A percentile compares a stretch with the other conserved stretches of the same genome.
Conservation (phyloP, 1,139 yeast species). For the Diutina rugosa region DNA sequence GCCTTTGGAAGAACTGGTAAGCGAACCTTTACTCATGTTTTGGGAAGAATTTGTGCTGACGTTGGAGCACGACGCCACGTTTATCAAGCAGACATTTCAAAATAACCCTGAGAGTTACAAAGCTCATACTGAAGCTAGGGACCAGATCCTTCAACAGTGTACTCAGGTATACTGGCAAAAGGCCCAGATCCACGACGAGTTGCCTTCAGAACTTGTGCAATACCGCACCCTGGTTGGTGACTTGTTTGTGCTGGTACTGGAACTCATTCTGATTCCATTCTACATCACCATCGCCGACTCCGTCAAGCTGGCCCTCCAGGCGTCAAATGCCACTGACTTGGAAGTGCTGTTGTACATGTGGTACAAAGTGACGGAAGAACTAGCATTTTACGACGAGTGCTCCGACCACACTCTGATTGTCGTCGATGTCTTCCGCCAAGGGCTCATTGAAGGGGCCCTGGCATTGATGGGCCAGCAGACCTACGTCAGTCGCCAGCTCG, state of each 20-base stretch:
- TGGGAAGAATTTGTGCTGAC: conserved; percentile 69
- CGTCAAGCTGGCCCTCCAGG: conserved; percentile 15
- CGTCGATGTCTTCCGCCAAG: neutral
- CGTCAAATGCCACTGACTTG: neutral
- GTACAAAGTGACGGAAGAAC: neutral
- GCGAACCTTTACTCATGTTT: conserved; percentile 58
- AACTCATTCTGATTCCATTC: conserved; percentile 45
- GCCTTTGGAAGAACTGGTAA: conserved; percentile 52
- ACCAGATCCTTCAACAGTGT: conserved; percentile 28
- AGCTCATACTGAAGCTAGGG: conserved; percentile 16
- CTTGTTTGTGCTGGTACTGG: conserved; percentile 55
- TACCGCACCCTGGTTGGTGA: conserved; percentile 70
- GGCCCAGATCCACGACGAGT: conserved; percentile 6
- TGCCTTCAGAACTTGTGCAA: conserved; percentile 7
- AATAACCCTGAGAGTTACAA: conserved; percentile 4
- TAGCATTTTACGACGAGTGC: conserved; percentile 1
- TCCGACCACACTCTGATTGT: neutral
- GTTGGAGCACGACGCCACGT: conserved; percentile 11
- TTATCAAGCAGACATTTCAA: neutral
- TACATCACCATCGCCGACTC: conserved; percentile 36
- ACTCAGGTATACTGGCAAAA: conserved; percentile 54
- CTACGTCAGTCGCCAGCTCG: neutral
- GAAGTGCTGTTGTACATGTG: neutral
- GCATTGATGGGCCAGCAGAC: neutral
- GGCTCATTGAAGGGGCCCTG: neutral